These are phyloP conservation scores for Mycosphaerella arachidis DNA, from an alignment of 2,329 filamentous ascomycete species.

Conservation along the genomic window DNA sequence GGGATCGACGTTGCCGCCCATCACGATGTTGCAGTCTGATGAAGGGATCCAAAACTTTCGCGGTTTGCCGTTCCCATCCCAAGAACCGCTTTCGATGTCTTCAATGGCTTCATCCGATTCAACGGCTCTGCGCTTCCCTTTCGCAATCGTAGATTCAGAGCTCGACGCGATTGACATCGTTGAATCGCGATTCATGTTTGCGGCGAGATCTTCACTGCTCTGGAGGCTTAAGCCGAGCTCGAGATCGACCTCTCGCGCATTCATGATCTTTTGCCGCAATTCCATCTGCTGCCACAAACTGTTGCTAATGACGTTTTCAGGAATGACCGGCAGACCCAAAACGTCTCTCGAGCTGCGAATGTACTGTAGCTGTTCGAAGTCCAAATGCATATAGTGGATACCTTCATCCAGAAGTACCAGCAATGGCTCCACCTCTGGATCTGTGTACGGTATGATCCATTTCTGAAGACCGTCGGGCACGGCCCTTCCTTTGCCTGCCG, in stretches of 20 bases:
- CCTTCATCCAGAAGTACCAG: constrained; percentile 55
- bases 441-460: constrained; percentile 51
- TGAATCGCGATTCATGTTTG: constrained; percentile 20
- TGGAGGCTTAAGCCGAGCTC: constrained; percentile 49
- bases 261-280: constrained; percentile 52
- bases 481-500: constrained; percentile 34
- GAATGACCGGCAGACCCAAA: constrained; percentile 52
- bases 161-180: constrained; percentile 28
- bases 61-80: constrained; percentile 51
- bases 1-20: constrained; percentile 51
- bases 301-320: constrained; percentile 52
- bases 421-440: constrained; percentile 52
- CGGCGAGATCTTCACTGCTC: constrained; percentile 33
- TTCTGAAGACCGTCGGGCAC: constrained; percentile 43
- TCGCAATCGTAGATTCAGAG: constrained; percentile 24
- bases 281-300: constrained; percentile 57
- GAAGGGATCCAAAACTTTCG: constrained; percentile 56
- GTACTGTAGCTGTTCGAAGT: constrained; percentile 55
- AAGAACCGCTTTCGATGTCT: constrained; percentile 45
- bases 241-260: constrained; percentile 47
- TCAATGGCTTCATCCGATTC: constrained; percentile 14
- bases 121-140: constrained; percentile 44
- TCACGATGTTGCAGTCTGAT: constrained; percentile 51
- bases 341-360: constrained; percentile 50
- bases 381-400: constrained; percentile 57